phyloP scores from a whole-genome alignment of 2,329 filamentous ascomycete genomes.

The Colletotrichum gloeosporioides region DNA sequence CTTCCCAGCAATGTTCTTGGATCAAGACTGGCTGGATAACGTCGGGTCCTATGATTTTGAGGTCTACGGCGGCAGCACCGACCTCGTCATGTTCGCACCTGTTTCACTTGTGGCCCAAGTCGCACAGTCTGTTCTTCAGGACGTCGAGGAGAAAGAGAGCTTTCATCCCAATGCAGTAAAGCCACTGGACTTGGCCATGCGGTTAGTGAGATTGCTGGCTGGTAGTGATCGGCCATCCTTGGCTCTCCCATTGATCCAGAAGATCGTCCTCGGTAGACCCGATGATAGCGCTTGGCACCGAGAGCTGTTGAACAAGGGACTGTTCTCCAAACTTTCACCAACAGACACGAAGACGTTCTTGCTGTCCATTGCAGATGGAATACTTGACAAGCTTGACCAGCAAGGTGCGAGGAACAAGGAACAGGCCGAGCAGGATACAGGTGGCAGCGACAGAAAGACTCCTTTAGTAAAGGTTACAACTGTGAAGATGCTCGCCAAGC shows the following conservation, averaged over 20 bases:
- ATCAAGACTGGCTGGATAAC: background rate
- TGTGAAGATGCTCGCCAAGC: constrained; percentile 1
- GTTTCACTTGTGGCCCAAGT: background rate
- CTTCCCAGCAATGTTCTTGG: background rate
- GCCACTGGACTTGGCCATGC: background rate
- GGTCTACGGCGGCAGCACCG: background rate
- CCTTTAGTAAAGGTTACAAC: constrained; percentile 1
- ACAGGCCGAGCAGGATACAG: background rate
- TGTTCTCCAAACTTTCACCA: background rate
- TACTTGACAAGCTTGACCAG: background rate
- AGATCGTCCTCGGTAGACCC: background rate
- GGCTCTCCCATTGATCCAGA: background rate
- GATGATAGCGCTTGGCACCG: constrained; percentile 6
- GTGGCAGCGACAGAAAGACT: background rate
- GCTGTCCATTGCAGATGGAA: background rate
- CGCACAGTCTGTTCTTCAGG: background rate
- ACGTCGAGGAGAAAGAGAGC: background rate
- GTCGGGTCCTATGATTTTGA: background rate
- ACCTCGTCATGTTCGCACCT: background rate
- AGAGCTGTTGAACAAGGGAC: background rate
- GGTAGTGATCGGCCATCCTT: background rate
- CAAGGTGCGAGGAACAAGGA: background rate
- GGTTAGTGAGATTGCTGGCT: background rate
- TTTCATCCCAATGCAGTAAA: background rate
- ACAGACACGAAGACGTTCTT: background rate